Base-by-base conservation (phyloP, 805 yeast species). In the Metschnikowia cerradonensis region DNA sequence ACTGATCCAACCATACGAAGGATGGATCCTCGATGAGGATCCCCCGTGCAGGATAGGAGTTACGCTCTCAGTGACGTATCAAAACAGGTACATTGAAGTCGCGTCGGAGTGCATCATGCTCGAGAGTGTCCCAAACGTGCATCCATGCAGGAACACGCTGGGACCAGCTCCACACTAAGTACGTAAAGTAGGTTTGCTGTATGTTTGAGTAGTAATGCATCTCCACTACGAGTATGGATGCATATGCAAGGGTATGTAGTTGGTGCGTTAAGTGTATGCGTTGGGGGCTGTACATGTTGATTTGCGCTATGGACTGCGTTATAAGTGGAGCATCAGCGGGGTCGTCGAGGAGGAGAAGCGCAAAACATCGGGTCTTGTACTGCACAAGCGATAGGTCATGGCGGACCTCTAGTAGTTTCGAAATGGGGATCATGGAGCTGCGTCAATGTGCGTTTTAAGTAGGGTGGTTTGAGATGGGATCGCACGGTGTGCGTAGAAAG, bases 21-120 rank as follows among this genome's bases (percentile, higher is more conserved):
- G n/a, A n/a, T n/a, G n/a, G n/a, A n/a, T n/a, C n/a, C n/a, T n/a
- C n/a, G n/a, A n/a, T n/a, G n/a, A n/a, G n/a, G n/a, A n/a, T n/a
- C n/a, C n/a, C n/a, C n/a, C n/a, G n/a, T n/a, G n/a, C n/a, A n/a
- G n/a, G n/a, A n/a, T n/a, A n/a, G n/a, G n/a, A n/a, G n/a, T n/a
- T n/a, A n/a, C n/a, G n/a, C n/a, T n/a, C n/a, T n/a, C n/a, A n/a
- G n/a, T n/a, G n/a, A n/a, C n/a, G n/a, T n/a, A n/a, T n/a, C n/a
- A n/a, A n/a, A n/a, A n/a, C n/a, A 2, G 58, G 58, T 1, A 48
- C 50, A 13, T 14, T 20, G 22, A 54, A 54, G 39, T 54, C 58
- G n/a, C 58, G 48, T n/a, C 58, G 56, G 13, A 54, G 40, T 8
- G 52, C 56, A 30, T 54, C 58, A 37, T 54, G 56, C 37, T 54